phyloP scores from a whole-genome alignment of 495 filamentous ascomycete species.

The Penicillium ochrochloron region DNA sequence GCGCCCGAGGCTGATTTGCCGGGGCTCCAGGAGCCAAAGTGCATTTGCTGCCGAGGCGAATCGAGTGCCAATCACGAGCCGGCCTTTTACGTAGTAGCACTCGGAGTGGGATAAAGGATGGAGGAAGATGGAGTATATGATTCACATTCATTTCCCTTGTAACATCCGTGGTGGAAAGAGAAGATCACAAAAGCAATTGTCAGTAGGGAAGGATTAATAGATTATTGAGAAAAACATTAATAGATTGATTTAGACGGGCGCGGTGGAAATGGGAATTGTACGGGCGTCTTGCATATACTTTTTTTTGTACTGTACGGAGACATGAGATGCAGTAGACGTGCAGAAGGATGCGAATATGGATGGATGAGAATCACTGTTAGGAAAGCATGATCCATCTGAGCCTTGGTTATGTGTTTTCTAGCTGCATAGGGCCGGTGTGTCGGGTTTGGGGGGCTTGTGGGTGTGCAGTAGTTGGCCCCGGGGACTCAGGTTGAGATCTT shows the following conservation, averaged over 20 bases:
- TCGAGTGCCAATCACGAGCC: constrained; percentile 8
- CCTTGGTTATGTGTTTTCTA: constrained; percentile 14
- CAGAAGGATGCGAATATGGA: neutral
- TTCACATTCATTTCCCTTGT: neutral
- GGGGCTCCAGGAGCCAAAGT: constrained; percentile 10
- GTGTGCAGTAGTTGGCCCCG: neutral
- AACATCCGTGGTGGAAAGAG: neutral
- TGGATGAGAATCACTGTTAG: neutral
- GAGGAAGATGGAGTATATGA: neutral
- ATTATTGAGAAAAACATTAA: neutral
- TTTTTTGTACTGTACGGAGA: neutral
- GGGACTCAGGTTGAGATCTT: neutral
- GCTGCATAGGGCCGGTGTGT: constrained; percentile 14
- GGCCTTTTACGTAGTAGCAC: constrained; percentile 3
- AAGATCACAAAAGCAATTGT: too few relatives aligned
- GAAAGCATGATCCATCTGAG: neutral
- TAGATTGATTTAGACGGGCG: neutral
- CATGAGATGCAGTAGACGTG: constrained; percentile 2
- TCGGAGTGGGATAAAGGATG: neutral
- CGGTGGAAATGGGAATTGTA: neutral
- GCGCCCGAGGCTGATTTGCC: constrained; percentile 16
- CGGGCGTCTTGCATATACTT: neutral
- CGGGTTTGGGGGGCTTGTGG: neutral
- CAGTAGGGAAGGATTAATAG: neutral
- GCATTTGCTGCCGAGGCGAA: constrained; percentile 9